Percentiles rank a stretch among this genome's conserved stretches.
Conservation (phyloP, 805 yeast species). For the Yarrowia keelungensis region DNA sequence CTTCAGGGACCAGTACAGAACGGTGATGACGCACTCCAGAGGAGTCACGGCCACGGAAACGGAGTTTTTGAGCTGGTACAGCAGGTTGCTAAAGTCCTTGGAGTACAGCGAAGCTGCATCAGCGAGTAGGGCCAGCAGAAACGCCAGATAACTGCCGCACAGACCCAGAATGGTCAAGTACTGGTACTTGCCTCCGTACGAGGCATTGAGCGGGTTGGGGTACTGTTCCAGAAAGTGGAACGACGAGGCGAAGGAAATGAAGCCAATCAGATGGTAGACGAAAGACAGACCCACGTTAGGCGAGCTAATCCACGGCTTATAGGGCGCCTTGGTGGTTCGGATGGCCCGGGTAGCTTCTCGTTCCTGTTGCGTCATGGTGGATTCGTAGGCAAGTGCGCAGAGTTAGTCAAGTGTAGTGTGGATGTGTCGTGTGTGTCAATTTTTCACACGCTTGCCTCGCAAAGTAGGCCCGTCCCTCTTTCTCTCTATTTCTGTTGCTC, state of each 20-base stretch:
- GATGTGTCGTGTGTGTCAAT: constrained; percentile 12
- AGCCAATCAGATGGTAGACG: constrained; percentile 15
- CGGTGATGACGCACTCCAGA: constrained; percentile 47
- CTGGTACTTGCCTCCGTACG: constrained; percentile 51
- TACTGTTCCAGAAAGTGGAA: constrained; percentile 33
- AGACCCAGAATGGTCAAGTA: constrained; percentile 49
- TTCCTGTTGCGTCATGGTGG: constrained; percentile 25
- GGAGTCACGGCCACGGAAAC: constrained; percentile 48
- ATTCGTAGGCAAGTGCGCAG: neutral
- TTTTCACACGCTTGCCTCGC: neutral
- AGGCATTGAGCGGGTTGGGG: constrained; percentile 36
- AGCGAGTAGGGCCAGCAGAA: constrained; percentile 46
- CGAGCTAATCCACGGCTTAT: constrained; percentile 38
- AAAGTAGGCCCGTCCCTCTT: neutral
- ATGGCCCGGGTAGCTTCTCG: constrained; percentile 30
- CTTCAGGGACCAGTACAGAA: constrained; percentile 50
- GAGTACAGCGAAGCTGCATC: constrained; percentile 37
- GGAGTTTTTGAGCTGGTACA: constrained; percentile 42
- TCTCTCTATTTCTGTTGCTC: neutral
- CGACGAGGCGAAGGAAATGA: constrained; percentile 28
- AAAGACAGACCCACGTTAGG: constrained; percentile 26
- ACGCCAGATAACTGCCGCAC: constrained; percentile 46
- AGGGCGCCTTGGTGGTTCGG: constrained; percentile 34
- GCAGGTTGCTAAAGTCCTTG: constrained; percentile 24
- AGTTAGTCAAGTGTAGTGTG: neutral